Evolutionary conservation across 768 basidiomycete genomes (phyloP), one percentile per base, ranked within the genome.

Genomic region (Piloderma croceum): DNA sequence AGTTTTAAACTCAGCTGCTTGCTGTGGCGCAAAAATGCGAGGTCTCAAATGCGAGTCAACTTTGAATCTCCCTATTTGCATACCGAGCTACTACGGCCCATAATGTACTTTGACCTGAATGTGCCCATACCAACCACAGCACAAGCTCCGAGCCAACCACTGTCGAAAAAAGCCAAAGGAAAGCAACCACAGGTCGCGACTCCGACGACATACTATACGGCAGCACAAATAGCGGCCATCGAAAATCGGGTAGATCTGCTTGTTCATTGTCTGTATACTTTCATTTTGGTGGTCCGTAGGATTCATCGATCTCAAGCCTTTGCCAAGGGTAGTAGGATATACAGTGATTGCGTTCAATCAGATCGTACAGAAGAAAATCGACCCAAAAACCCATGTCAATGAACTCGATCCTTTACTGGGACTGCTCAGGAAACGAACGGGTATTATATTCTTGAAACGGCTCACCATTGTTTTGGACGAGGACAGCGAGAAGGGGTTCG

Each of bases 261-360:
- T 24, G 56, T 69, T 10, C 70, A 74, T 52, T 58, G 74, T 75
- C 47, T 36, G 69, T 61, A 25, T 32, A 13, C 39, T 3, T 11
- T 3, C 13, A 0, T 1, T 1, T 5, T 6, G 2, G 6, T 15
- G 31, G 15, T 36, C 12, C 4, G 5, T 9, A 10, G 19, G 17
- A 9, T 24, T 19, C 11, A 25, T 37, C 51, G 24, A 57, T 42
- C 2, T 13, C 31, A 33, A 18, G 11, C 34, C 46, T 41, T n/a
- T n/a, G n/a, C n/a, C n/a, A n/a, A n/a, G 36, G 23, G 22, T 57
- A 93, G 90, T 93, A 69, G 90, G 90, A 71, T 93, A 91, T 63
- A 77, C 81, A 21, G 79, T 89, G 24, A 55, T 93, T 34, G 83
- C 81, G 2, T 70, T 93, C 47, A 84, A 78, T 50, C 86, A 91